These are phyloP conservation scores for Trebouxia sp. DNA, from an alignment of 139 green algal species.

Conservation along the genomic window DNA sequence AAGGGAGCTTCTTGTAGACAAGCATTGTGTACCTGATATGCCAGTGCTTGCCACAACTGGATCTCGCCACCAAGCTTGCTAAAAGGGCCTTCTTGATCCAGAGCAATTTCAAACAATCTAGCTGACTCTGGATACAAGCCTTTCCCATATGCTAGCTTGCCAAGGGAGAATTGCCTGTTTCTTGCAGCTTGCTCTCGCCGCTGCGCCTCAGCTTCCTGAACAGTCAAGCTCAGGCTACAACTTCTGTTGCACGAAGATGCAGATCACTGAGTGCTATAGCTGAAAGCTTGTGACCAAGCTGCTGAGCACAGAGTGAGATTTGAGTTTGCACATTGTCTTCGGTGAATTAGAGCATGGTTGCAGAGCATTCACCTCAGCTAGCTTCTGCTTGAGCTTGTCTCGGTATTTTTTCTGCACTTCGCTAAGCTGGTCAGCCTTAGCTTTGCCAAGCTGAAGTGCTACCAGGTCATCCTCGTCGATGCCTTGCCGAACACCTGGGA, in stretches of 20 bases:
- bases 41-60: conserved; percentile 84
- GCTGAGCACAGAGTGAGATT: too few species aligned
- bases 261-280: too few species aligned
- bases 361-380: conserved; percentile 59
- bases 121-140: conserved; percentile 65
- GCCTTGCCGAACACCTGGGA: conserved; percentile 59
- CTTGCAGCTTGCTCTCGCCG: conserved; percentile 39
- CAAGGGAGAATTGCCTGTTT: conserved; percentile 41
- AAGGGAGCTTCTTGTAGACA: neutral
- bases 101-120: conserved; percentile 57
- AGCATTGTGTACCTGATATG: conserved; percentile 66
- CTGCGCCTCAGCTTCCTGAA: conserved; percentile 52
- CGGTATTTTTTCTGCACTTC: conserved; percentile 70
- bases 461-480: conserved; percentile 71
- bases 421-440: conserved; percentile 39
- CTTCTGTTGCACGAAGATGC: neutral
- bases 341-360: too few species aligned
- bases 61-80: conserved; percentile 74
- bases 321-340: too few species aligned
- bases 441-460: conserved; percentile 64
- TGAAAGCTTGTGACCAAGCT: too few species aligned
- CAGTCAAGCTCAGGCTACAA: neutral
- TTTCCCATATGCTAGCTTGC: conserved; percentile 51
- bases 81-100: conserved; percentile 60
- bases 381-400: conserved; percentile 76